phyloP scores from a whole-genome alignment of 352 stramenopile genomes.

The Phytopythium kandeliae region DNA sequence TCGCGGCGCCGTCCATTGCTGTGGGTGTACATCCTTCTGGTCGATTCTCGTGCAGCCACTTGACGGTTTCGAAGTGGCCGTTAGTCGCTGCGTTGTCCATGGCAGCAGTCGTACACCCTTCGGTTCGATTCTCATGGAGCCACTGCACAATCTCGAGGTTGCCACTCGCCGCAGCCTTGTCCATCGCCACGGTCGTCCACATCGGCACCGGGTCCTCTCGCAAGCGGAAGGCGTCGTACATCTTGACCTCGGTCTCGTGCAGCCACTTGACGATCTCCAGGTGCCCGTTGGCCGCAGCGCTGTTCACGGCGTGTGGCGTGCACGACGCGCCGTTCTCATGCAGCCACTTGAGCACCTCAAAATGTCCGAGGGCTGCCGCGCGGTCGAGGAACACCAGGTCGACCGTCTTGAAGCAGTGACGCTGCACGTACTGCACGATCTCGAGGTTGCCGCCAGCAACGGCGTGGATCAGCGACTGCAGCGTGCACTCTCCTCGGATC shows the following conservation, averaged over 20 bases:
- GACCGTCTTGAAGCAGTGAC: slow-evolving; percentile 13
- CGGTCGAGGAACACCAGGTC: not conserved
- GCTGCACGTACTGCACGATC: slow-evolving; percentile 31
- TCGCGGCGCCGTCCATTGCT: not conserved
- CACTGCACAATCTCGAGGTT: slow-evolving; percentile 7
- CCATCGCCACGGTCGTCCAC: not conserved
- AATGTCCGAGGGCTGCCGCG: not conserved
- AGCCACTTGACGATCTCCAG: slow-evolving; percentile 5
- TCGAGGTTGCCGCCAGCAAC: slow-evolving; percentile 30
- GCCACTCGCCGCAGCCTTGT: not conserved
- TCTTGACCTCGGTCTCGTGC: not conserved
- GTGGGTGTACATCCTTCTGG: not conserved
- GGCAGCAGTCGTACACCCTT: not conserved
- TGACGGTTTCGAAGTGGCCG: not conserved
- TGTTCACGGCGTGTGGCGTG: not conserved
- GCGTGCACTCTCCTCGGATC: slow-evolving; percentile 23
- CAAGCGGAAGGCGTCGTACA: not conserved
- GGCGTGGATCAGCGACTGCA: slow-evolving; percentile 27
- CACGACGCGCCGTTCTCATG: not conserved
- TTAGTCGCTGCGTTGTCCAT: slow-evolving; percentile 2
- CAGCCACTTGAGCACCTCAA: not conserved
- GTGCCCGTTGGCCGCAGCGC: slow-evolving; percentile 3
- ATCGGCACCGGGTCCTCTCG: not conserved
- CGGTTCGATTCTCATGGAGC: not conserved
- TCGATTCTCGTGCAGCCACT: slow-evolving; percentile 3